Base-by-base conservation (phyloP, 768 basidiomycete species). In the Podaxis rugospora region DNA sequence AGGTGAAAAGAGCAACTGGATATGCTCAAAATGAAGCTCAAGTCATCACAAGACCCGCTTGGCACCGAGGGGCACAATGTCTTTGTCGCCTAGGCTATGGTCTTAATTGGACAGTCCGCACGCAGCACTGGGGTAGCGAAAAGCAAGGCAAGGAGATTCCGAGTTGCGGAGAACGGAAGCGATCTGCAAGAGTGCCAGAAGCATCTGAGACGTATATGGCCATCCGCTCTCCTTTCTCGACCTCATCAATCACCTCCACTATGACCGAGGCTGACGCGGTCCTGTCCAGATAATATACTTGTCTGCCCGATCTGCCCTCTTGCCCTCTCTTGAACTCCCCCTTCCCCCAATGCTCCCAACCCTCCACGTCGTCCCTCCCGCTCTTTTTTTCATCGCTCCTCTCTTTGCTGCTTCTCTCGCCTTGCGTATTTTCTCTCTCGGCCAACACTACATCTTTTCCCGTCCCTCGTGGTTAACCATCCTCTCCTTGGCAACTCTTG, bases 401-500 rank as follows among this genome's bases (percentile, higher is more conserved):
- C 18, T 35, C 40, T 27, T 59, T 46, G 52, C 50, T 35, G 27
- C 44, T 46, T 27, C 47, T 35, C 25, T 61, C 52, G 27, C 50
- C 37, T 52, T 60, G 25, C 37, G 35, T 47, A 39, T 56, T 21
- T 5, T 62, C 44, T 3, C 18, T 25, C 61, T 50, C 21, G 28
- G 51, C 35, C 53, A 9, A 18, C 9, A 46, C 28, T 35, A 40
- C 25, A 14, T 32, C 23, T 47, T 56, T 40, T 16, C 27, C 42
- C 54, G 53, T 27, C 55, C 39, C 3, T 28, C 42, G 18, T 51
- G 39, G 16, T 44, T 42, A 11, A 39, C 53, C 6, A 25, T 57
- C 56, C 80, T 75, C 56, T 76, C 75, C 62, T 79, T 81, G 69
- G 81, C 78, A 63, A 78, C 80, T 66, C 80, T 75, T 39, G 82